Evolutionary conservation across 2,329 filamentous ascomycete genomes (phyloP).

Genomic region (Didymella pinodella): DNA sequence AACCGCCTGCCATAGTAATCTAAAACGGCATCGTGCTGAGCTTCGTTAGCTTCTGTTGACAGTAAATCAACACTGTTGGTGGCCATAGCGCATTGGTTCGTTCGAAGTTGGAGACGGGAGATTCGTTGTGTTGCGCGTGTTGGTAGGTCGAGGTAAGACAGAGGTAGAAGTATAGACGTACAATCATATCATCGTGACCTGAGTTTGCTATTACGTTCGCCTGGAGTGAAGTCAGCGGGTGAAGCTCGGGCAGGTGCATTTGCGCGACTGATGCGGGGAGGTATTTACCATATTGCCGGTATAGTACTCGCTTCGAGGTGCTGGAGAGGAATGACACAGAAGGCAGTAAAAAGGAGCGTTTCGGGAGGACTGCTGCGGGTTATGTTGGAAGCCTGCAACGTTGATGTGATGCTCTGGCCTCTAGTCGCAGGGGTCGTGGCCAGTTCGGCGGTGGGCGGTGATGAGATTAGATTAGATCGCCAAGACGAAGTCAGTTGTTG

Average conservation of each 20-base stretch:
- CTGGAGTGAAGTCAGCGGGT: slow-evolving; percentile 54
- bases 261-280: slow-evolving; percentile 17
- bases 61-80: slow-evolving; percentile 33
- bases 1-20: slow-evolving; percentile 98
- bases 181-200: slow-evolving; percentile 99
- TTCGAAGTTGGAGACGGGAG: slow-evolving; percentile 2
- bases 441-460: slow-evolving; percentile 27
- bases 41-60: slow-evolving; percentile 44
- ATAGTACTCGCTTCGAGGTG: slow-evolving; percentile 13
- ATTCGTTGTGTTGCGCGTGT: not conserved
- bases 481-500: not conserved
- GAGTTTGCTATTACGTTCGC: slow-evolving; percentile 84
- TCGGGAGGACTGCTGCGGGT: slow-evolving; percentile 15
- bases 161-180: slow-evolving; percentile 62
- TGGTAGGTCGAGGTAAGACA: not conserved
- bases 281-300: slow-evolving; percentile 39
- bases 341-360: not conserved
- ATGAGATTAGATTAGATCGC: slow-evolving; percentile 46
- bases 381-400: slow-evolving; percentile 35
- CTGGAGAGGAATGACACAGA: not conserved
- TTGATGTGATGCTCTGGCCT: slow-evolving; percentile 47
- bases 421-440: slow-evolving; percentile 40
- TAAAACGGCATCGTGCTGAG: slow-evolving; percentile 93
- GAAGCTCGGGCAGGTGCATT: slow-evolving; percentile 35
- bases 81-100: slow-evolving; percentile 24